Evolutionary conservation across 345 rosid species (phyloP).

Genomic region (Gossypium ekmanianum): DNA sequence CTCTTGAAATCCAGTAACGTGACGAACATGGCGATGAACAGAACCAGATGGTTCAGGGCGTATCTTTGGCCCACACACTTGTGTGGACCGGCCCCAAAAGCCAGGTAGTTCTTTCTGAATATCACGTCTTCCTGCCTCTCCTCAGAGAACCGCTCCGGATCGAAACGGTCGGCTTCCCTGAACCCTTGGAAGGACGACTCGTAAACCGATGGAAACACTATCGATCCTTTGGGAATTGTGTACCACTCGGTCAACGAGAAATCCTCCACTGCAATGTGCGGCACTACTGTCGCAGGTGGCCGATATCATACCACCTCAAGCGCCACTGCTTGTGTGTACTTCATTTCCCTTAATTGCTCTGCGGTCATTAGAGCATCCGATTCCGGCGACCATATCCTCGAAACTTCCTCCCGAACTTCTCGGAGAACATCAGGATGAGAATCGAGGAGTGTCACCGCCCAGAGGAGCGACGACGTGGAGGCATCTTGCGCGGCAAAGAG

Average conservation of each 20-base stretch:
- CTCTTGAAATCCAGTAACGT: conserved; percentile 59
- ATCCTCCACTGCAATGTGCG: conserved; percentile 68
- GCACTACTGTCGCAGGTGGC: conserved; percentile 78
- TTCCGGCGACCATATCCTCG: conserved; percentile 68
- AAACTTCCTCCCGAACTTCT: conserved; percentile 65
- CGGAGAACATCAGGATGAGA: conserved; percentile 61
- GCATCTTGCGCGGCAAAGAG: conserved; percentile 90
- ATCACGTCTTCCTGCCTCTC: conserved; percentile 56
- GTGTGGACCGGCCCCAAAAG: conserved; percentile 86
- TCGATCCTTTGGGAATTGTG: conserved; percentile 73
- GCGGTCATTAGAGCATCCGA: conserved; percentile 47
- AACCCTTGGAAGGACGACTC: conserved; percentile 89
- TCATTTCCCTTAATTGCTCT: conserved; percentile 66
- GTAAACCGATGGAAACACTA: conserved; percentile 75
- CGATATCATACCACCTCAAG: conserved; percentile 79
- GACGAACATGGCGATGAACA: conserved; percentile 69
- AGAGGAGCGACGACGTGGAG: conserved; percentile 76
- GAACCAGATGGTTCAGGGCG: conserved; percentile 70
- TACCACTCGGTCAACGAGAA: conserved; percentile 61
- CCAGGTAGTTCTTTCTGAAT: conserved; percentile 52
- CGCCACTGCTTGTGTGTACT: conserved; percentile 78
- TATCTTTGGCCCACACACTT: conserved; percentile 92
- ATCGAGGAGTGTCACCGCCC: conserved; percentile 76
- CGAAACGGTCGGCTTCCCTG: conserved; percentile 60
- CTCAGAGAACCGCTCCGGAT: conserved; percentile 71